Conservation (phyloP, 108 stramenopile species). For the Fragilariopsis cylindrus region DNA sequence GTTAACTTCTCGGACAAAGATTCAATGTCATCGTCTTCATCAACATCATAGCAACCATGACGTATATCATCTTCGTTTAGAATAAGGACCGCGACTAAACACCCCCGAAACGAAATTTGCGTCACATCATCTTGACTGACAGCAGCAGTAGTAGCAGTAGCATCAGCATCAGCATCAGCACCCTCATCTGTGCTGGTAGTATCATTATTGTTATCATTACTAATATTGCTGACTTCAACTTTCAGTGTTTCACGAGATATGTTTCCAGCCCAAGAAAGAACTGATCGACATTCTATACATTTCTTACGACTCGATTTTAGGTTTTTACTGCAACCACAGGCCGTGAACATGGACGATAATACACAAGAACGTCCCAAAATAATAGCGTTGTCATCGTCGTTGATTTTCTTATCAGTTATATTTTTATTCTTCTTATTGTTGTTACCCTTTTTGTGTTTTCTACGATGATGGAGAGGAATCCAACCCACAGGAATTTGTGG, state of each 20-base stretch:
- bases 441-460: background rate
- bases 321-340: constrained; percentile 19
- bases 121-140: background rate
- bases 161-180: no score
- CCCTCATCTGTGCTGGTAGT: no score
- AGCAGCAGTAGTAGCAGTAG: background rate
- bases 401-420: no score
- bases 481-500: background rate
- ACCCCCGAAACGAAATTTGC: background rate
- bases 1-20: background rate
- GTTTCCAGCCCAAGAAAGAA: constrained; percentile 11
- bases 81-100: background rate
- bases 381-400: background rate
- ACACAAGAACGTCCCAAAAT: constrained; percentile 12
- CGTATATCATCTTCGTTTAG: background rate
- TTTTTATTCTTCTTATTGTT: background rate
- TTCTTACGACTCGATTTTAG: background rate
- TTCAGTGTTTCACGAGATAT: background rate
- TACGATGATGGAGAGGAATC: constrained; percentile 4
- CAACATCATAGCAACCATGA: background rate
- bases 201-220: no score
- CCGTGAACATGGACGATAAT: constrained; percentile 15
- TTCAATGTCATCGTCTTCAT: background rate
- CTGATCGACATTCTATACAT: constrained; percentile 3
- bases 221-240: background rate